Percentiles rank a stretch among this genome's conserved stretches.
These are phyloP conservation scores for Sugiyamaella qingdaonensis DNA, from an alignment of 805 yeast genomes.

Conservation along the genomic window DNA sequence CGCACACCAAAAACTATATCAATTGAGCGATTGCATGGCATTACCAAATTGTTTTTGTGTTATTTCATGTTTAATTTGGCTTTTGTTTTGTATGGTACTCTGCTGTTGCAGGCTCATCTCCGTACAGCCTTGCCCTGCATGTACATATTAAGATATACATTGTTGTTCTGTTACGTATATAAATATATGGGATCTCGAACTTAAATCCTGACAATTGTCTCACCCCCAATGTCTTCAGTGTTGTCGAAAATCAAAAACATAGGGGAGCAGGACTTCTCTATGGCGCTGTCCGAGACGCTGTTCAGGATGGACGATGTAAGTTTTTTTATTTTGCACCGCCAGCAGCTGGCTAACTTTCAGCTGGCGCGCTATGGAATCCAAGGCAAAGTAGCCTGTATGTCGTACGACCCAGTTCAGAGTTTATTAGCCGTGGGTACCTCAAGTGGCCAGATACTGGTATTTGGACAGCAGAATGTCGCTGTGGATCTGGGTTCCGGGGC, in stretches of 20 bases:
- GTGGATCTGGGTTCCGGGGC: conserved; percentile 48
- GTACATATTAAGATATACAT: background rate
- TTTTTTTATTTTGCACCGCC: background rate
- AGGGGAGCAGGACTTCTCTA: conserved; percentile 30
- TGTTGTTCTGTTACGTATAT: too few relatives aligned
- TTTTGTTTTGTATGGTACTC: background rate
- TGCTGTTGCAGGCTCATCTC: background rate
- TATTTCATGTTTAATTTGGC: background rate
- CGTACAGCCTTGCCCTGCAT: background rate
- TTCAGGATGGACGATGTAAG: conserved; percentile 31
- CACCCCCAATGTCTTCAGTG: conserved; percentile 20
- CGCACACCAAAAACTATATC: too few relatives aligned
- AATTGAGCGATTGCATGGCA: too few relatives aligned
- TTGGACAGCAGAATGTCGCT: conserved; percentile 80
- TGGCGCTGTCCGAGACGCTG: conserved; percentile 28
- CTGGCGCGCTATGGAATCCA: conserved; percentile 51
- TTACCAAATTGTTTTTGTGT: too few relatives aligned
- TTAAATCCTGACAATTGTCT: background rate
- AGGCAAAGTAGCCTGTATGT: conserved; percentile 62
- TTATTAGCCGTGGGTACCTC: conserved; percentile 77
- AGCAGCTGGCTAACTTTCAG: conserved; percentile 10
- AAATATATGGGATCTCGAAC: background rate
- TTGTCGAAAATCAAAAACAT: conserved; percentile 21
- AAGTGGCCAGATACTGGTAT: conserved; percentile 65
- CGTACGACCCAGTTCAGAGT: conserved; percentile 86